Evolutionary conservation across 306 rosid species (phyloP).

Genomic region (Cicer bijugum): DNA sequence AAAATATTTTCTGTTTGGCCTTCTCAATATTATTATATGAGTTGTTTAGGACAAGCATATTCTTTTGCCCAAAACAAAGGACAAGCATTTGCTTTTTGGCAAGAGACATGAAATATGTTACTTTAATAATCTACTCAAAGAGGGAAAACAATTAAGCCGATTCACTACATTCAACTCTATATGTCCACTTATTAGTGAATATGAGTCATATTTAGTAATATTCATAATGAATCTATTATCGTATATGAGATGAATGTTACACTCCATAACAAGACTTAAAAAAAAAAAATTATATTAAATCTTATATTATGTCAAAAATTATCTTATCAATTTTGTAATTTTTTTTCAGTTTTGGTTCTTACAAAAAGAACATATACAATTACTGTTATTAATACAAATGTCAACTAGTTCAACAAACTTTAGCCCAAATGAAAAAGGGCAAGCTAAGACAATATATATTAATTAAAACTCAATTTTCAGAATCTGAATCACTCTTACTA

Average conservation of each 20-base stretch:
- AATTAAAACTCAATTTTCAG: constrained; percentile 45
- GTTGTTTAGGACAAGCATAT: background rate
- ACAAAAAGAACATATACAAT: constrained; percentile 5
- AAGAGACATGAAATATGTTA: background rate
- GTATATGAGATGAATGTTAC: too few species aligned
- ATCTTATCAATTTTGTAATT: background rate
- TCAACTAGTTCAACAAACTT: constrained; percentile 37
- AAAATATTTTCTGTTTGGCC: background rate
- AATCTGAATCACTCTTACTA: constrained; percentile 49
- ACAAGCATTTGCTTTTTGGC: background rate
- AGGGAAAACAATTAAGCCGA: background rate
- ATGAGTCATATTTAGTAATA: too few species aligned
- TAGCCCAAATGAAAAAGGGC: background rate
- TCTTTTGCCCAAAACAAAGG: too few species aligned
- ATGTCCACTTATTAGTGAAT: too few species aligned
- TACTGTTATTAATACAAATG: constrained; percentile 21
- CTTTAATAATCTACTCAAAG: background rate
- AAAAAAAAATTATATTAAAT: background rate
- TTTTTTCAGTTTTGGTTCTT: background rate
- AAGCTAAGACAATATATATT: constrained; percentile 1
- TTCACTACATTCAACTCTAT: too few species aligned
- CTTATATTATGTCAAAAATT: background rate
- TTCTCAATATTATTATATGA: background rate
- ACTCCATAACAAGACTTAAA: too few species aligned
- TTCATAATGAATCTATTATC: too few species aligned